phyloP scores from a whole-genome alignment of 1,284 basidiomycete species.

The Cystobasidiaceae sp. region DNA sequence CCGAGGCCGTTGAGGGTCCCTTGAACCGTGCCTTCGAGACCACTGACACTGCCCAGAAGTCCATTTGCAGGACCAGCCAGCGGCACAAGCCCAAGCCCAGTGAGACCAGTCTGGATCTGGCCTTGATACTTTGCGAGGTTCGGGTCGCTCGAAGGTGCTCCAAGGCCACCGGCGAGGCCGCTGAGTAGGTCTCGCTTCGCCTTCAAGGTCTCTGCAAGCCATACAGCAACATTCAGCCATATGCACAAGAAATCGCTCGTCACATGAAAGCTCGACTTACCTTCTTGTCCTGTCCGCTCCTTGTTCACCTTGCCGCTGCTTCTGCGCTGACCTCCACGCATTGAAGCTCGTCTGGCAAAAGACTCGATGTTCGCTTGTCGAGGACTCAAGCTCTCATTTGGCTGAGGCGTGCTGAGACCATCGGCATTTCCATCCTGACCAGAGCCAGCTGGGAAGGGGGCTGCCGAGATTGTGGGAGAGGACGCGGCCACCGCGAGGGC shows the following conservation, averaged over 20 bases:
- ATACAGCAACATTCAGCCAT: too few species aligned
- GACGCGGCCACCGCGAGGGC: constrained; percentile 15
- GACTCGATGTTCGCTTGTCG: not conserved
- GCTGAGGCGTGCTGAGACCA: not conserved
- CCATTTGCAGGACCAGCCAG: not conserved
- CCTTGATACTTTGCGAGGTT: not conserved
- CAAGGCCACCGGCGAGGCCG: too few species aligned
- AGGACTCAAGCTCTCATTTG: constrained; percentile 1
- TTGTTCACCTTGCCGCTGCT: constrained; percentile 3
- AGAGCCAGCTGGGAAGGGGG: constrained; percentile 21
- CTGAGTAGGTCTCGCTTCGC: too few species aligned
- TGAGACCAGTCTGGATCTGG: not conserved
- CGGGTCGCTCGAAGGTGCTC: not conserved
- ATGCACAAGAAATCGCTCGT: too few species aligned
- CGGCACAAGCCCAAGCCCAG: not conserved
- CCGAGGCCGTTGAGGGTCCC: constrained; percentile 5
- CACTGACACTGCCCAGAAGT: not conserved
- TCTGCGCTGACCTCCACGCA: not conserved
- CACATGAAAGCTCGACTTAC: too few species aligned
- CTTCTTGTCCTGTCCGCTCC: not conserved
- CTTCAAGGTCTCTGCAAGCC: too few species aligned
- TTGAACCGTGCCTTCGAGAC: not conserved
- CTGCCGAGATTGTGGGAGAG: constrained; percentile 5
- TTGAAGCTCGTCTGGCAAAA: not conserved
- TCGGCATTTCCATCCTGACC: not conserved